Evolutionary conservation across 2,329 filamentous ascomycete genomes (phyloP).

Genomic region (Aspergillus melleus): DNA sequence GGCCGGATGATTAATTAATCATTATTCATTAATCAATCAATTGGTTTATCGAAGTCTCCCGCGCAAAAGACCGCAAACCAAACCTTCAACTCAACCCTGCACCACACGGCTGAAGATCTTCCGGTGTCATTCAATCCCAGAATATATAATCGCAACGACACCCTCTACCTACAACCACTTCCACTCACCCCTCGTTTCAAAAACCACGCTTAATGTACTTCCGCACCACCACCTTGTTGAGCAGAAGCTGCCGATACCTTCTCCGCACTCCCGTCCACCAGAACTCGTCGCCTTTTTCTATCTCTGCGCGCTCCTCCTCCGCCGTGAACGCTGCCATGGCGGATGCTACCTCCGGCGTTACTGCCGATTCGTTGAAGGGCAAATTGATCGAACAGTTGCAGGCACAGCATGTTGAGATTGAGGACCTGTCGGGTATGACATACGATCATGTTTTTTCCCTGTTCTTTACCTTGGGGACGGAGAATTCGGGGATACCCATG

Average conservation of each 20-base stretch:
- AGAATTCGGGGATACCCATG: neutral
- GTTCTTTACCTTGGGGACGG: neutral
- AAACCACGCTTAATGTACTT: constrained; percentile 37
- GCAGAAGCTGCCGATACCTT: constrained; percentile 42
- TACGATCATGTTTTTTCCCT: neutral
- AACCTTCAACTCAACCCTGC: neutral
- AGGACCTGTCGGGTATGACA: constrained; percentile 80
- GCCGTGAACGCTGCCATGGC: constrained; percentile 43
- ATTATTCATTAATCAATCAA: neutral
- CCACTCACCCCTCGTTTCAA: neutral
- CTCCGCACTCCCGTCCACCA: constrained; percentile 30
- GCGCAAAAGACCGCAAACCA: neutral
- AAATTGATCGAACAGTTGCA: constrained; percentile 70
- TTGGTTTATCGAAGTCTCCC: neutral
- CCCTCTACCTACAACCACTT: neutral
- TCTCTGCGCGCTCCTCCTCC: constrained; percentile 35
- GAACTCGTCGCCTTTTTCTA: constrained; percentile 31
- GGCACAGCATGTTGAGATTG: constrained; percentile 80
- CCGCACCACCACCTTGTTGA: constrained; percentile 36
- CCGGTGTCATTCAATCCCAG: neutral
- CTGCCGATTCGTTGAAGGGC: constrained; percentile 67
- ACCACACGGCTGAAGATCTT: neutral
- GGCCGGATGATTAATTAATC: neutral
- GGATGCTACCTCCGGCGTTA: constrained; percentile 61
- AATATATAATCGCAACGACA: neutral